phyloP scores from a whole-genome alignment of 805 yeast species.

The Hanseniaspora clermontiae region DNA sequence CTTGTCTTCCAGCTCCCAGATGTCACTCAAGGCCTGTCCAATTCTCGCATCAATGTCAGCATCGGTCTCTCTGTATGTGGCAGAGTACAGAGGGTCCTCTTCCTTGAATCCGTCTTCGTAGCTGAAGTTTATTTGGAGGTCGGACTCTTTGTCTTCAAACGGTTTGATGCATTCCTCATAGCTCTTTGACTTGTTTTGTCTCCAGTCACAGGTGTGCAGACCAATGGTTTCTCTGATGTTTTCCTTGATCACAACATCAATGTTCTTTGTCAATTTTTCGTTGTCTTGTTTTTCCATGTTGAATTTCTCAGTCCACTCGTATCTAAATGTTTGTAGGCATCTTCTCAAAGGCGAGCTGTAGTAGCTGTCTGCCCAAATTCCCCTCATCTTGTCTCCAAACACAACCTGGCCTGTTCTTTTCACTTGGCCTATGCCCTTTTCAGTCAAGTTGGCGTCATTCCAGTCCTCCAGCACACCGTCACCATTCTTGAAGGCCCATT shows the following conservation, averaged over 20 bases:
- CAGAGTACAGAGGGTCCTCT: conserved; percentile 36
- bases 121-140: conserved; percentile 29
- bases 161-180: conserved; percentile 23
- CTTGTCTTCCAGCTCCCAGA: conserved; percentile 16
- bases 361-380: conserved; percentile 44
- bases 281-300: conserved; percentile 32
- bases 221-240: conserved; percentile 51
- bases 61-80: conserved; percentile 37
- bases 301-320: conserved; percentile 42
- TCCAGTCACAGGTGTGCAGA: conserved; percentile 45
- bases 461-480: conserved; percentile 40
- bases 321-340: conserved; percentile 42
- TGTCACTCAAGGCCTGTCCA: conserved; percentile 33
- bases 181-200: conserved; percentile 31
- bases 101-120: conserved; percentile 38
- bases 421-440: conserved; percentile 45
- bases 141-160: not conserved
- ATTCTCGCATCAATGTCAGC: conserved; percentile 40
- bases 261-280: not conserved
- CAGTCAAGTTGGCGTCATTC: conserved; percentile 44
- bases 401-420: conserved; percentile 28
- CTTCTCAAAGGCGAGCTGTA: conserved; percentile 55
- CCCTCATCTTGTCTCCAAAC: conserved; percentile 27
- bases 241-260: conserved; percentile 30
- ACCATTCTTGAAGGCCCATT: conserved; percentile 41